Base-by-base conservation (phyloP, 2,329 filamentous ascomycete genomes). In the Fusarium keratoplasticum region DNA sequence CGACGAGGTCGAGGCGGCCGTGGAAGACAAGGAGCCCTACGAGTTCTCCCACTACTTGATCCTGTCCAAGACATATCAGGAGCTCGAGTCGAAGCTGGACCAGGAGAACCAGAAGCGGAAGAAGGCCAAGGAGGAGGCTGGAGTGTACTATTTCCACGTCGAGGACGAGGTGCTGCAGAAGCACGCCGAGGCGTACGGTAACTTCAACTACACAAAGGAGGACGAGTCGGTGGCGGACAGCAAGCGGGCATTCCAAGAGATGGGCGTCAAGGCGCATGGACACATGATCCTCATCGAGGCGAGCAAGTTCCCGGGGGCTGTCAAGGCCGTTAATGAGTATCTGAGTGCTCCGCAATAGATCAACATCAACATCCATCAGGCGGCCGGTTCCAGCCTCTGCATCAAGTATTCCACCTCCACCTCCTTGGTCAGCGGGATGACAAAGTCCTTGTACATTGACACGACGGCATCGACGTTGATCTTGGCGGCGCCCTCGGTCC, bases 341-440 rank as follows among this genome's bases (percentile, higher is more conserved):
- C 81, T 98, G 73, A 89, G 87, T 76, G 85, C 89, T 70, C 83
- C 85, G 73, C 82, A 84, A 83, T 86, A 77, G 69, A 77, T 70
- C 66, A 75, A 64, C 60, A 27, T 52, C 47, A 47, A 25, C 42
- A 27, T 47, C 47, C 47, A 74, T 77, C 67, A 81, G 61, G 77
- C 66, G 47, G 75, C 79, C 73, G 80, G 81, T 63, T 90, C 90
- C 63, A 99, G 86, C 73, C 96, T 90, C 84, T 98, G 95, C 94
- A 99, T 97, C 77, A 99, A 87, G 82, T 99, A 99, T 78, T 99
- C 96, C 11, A 99, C 95, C 87, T 99, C 96, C 44, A 99, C 96
- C 73, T 95, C 93, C 84, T 99, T 99, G n/a, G 96, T 99, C 82
- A 98, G 84, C 1, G 96, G 96, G 77, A 99, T 99, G 70, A 99